A percentile compares a stretch with the other conserved stretches of the same genome.
Evolutionary conservation across 805 yeast genomes (phyloP).

Genomic region (Saturnispora quitensis): DNA sequence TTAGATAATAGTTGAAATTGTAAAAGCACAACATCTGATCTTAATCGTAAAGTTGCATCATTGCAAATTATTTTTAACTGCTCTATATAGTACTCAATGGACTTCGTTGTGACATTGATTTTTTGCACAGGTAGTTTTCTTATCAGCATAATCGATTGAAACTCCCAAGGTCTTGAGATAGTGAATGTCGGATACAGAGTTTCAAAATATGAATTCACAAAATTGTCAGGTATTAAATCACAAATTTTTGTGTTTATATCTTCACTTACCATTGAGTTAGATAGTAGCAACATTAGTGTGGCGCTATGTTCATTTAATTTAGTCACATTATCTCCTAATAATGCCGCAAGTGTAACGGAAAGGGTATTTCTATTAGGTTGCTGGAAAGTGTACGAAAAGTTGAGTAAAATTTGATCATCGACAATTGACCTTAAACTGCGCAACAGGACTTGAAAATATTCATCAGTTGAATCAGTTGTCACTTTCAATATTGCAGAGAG

Average conservation of each 20-base stretch:
- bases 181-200: constrained; percentile 3
- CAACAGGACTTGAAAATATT: not conserved
- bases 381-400: constrained; percentile 7
- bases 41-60: constrained; percentile 8
- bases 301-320: not conserved
- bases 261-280: constrained; percentile 9
- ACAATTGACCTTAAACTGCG: not conserved
- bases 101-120: not conserved
- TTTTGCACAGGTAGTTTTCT: constrained; percentile 5
- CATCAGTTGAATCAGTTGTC: not conserved
- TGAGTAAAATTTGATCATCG: constrained; percentile 10
- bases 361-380: constrained; percentile 1
- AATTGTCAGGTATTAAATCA: not conserved
- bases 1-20: constrained; percentile 8
- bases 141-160: constrained; percentile 11
- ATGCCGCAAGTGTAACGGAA: not conserved
- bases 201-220: constrained; percentile 7
- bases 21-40: constrained; percentile 6
- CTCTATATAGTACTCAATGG: not conserved
- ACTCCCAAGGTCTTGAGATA: constrained; percentile 10
- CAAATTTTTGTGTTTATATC: not conserved
- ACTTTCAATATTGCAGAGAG: not conserved
- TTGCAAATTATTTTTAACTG: not conserved
- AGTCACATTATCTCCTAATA: not conserved
- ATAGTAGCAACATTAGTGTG: constrained; percentile 5